A percentile compares a stretch with the other conserved stretches of the same genome.
These are phyloP conservation scores for Gossypium mustelinum DNA, from an alignment of 345 rosid genomes.

Conservation along the genomic window DNA sequence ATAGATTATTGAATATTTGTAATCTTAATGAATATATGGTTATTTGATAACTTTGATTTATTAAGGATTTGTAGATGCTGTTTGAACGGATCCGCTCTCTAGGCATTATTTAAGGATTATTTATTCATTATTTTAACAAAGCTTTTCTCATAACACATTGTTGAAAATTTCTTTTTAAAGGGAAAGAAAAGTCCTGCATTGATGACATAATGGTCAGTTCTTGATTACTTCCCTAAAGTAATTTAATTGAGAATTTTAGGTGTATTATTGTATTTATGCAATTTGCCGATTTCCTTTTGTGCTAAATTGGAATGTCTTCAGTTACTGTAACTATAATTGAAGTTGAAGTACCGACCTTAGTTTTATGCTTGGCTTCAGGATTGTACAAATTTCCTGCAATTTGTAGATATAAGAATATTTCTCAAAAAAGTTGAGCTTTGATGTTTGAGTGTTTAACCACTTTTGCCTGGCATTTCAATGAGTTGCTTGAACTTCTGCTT, in stretches of 20 bases:
- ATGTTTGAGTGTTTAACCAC: background rate
- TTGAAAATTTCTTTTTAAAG: background rate
- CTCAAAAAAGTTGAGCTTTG: background rate
- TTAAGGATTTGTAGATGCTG: background rate
- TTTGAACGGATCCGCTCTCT: background rate
- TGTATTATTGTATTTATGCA: background rate
- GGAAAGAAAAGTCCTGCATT: background rate
- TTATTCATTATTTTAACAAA: background rate
- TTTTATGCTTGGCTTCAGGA: background rate
- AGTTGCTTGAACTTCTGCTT: background rate
- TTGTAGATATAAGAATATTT: background rate
- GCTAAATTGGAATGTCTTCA: background rate
- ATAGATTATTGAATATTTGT: background rate
- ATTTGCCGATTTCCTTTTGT: background rate
- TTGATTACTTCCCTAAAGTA: background rate
- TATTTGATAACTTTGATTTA: background rate
- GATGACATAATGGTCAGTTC: background rate
- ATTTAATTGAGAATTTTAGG: background rate
- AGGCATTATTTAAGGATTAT: background rate
- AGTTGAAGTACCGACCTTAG: background rate
- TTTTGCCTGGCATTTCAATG: background rate
- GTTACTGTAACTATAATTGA: background rate
- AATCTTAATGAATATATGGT: background rate
- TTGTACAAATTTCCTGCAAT: background rate
- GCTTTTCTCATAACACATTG: background rate